These are phyloP conservation scores for Aspergillus heteromorphus DNA, from an alignment of 495 filamentous ascomycete genomes.

Conservation along the genomic window DNA sequence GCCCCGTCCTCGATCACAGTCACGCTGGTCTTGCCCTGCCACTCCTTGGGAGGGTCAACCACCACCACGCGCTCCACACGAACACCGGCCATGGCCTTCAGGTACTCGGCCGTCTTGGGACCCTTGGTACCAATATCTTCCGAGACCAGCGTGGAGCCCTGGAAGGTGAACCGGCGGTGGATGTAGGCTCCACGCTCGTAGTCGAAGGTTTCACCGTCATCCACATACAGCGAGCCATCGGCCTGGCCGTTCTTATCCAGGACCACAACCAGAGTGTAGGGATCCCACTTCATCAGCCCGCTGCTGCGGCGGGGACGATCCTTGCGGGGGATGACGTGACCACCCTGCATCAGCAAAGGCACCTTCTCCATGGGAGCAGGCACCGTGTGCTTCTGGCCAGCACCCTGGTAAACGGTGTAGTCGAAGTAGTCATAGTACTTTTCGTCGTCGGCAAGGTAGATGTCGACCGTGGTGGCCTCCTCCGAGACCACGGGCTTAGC, in stretches of 20 bases:
- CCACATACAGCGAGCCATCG: slow-evolving; percentile 78
- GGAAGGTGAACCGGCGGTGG: slow-evolving; percentile 69
- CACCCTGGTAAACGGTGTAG: slow-evolving; percentile 64
- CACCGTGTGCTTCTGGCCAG: slow-evolving; percentile 61
- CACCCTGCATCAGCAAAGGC: slow-evolving; percentile 84
- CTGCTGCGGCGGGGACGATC: slow-evolving; percentile 80
- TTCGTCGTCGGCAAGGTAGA: slow-evolving; percentile 83
- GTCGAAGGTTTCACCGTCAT: slow-evolving; percentile 91
- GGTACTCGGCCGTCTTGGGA: slow-evolving; percentile 64
- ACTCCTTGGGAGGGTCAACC: slow-evolving; percentile 67
- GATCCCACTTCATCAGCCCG: slow-evolving; percentile 87
- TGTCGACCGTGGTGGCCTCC: slow-evolving; percentile 61
- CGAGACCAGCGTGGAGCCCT: slow-evolving; percentile 48
- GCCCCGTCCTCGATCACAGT: slow-evolving; percentile 64
- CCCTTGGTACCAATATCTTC: slow-evolving; percentile 43
- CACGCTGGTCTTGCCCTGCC: slow-evolving; percentile 64
- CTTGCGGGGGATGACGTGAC: slow-evolving; percentile 84
- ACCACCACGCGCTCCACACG: slow-evolving; percentile 77
- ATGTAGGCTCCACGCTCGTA: slow-evolving; percentile 81
- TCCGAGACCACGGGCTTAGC: slow-evolving; percentile 81
- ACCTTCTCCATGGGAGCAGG: slow-evolving; percentile 77
- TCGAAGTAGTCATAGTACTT: slow-evolving; percentile 94
- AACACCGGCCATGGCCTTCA: slow-evolving; percentile 71
- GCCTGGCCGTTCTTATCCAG: slow-evolving; percentile 67
- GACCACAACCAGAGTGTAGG: slow-evolving; percentile 82